A percentile compares a stretch with the other conserved stretches of the same genome.
Evolutionary conservation across 2,329 filamentous ascomycete genomes (phyloP).

Genomic region (Aspergillus hiratsukae): DNA sequence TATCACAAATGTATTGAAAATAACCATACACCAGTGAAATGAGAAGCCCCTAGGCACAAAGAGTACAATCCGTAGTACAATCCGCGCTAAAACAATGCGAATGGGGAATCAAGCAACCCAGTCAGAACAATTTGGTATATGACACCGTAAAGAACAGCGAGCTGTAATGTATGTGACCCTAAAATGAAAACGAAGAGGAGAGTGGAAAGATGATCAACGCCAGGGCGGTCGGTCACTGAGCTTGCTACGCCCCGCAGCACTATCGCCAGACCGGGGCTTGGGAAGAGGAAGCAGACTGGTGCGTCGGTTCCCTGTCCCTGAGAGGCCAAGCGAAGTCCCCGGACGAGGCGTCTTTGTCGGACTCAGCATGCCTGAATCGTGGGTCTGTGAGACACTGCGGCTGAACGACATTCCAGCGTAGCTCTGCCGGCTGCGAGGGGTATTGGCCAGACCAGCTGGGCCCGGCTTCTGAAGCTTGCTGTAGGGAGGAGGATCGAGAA

Average conservation of each 20-base stretch:
- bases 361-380: slow-evolving; percentile 16
- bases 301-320: slow-evolving; percentile 31
- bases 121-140: slow-evolving; percentile 16
- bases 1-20: neutral
- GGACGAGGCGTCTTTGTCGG: slow-evolving; percentile 32
- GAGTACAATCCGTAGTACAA: slow-evolving; percentile 5
- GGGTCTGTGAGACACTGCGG: slow-evolving; percentile 22
- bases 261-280: slow-evolving; percentile 26
- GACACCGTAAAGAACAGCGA: slow-evolving; percentile 9
- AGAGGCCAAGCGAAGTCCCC: slow-evolving; percentile 38
- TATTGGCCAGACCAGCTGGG: slow-evolving; percentile 19
- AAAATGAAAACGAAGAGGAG: slow-evolving; percentile 11
- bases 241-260: slow-evolving; percentile 20
- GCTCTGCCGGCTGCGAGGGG: slow-evolving; percentile 37
- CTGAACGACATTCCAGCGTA: slow-evolving; percentile 32
- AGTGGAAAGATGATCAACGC: slow-evolving; percentile 25
- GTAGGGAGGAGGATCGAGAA: slow-evolving; percentile 41
- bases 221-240: slow-evolving; percentile 34
- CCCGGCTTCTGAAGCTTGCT: slow-evolving; percentile 34
- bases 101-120: slow-evolving; percentile 16
- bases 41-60: slow-evolving; percentile 2
- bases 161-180: slow-evolving; percentile 8
- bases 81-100: slow-evolving; percentile 9
- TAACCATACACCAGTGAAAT: slow-evolving; percentile 1
- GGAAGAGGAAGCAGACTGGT: slow-evolving; percentile 39